Evolutionary conservation across 768 basidiomycete species (phyloP).

Genomic region (Serendipita sp.): DNA sequence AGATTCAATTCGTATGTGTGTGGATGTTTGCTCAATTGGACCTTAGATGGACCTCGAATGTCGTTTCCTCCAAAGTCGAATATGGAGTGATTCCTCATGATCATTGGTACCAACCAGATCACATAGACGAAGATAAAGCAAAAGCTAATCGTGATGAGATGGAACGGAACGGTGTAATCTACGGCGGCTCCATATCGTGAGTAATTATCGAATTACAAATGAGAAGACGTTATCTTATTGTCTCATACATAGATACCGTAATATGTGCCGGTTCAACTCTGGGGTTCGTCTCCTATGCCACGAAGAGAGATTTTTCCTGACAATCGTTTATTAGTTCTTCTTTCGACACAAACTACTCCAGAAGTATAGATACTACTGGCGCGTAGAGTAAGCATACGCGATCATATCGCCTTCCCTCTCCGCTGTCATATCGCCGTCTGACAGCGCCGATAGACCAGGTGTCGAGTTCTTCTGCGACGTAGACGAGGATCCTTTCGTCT

Average conservation of each 20-base stretch:
- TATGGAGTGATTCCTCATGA: slow-evolving; percentile 44
- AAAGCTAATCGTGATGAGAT: slow-evolving; percentile 35
- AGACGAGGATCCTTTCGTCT: slow-evolving; percentile 48
- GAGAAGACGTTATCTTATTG: background rate
- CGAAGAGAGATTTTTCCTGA: slow-evolving; percentile 12
- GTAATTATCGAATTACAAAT: background rate
- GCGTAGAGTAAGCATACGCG: slow-evolving; percentile 44
- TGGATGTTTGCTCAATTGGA: background rate
- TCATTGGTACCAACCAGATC: slow-evolving; percentile 57
- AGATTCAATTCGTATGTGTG: slow-evolving; percentile 11
- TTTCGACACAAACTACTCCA: slow-evolving; percentile 51
- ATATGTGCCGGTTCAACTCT: slow-evolving; percentile 65
- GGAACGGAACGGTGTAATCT: slow-evolving; percentile 40
- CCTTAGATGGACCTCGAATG: slow-evolving; percentile 23
- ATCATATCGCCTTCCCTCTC: too few relatives aligned
- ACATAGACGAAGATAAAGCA: slow-evolving; percentile 55
- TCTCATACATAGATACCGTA: slow-evolving; percentile 31
- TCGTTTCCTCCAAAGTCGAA: slow-evolving; percentile 38
- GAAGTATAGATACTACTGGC: slow-evolving; percentile 64
- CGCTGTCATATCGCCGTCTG: too few relatives aligned
- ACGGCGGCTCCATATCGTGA: slow-evolving; percentile 44
- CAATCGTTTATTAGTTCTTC: slow-evolving; percentile 29
- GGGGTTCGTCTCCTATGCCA: slow-evolving; percentile 27
- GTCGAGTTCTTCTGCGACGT: slow-evolving; percentile 66
- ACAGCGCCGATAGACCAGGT: slow-evolving; percentile 32